Percentiles rank a stretch among this genome's conserved stretches.
These are phyloP conservation scores for Pichia thaimueangensis DNA, from an alignment of 805 yeast genomes.

Conservation along the genomic window DNA sequence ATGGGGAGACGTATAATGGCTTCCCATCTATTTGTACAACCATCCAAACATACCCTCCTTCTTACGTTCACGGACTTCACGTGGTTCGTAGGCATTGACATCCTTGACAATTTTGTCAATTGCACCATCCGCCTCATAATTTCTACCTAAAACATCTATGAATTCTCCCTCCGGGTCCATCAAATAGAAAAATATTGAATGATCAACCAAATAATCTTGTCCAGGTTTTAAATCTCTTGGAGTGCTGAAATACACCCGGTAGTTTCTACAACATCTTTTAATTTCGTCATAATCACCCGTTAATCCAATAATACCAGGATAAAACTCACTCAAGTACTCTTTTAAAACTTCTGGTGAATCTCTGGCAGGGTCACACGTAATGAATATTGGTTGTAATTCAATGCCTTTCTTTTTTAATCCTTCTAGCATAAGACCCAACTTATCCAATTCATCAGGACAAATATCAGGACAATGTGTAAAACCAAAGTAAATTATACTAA, in stretches of 20 bases:
- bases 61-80: conserved; percentile 58
- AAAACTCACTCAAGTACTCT: conserved; percentile 82
- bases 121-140: conserved; percentile 74
- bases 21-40: conserved; percentile 37
- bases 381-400: conserved; percentile 76
- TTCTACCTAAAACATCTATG: conserved; percentile 91
- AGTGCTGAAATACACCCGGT: conserved; percentile 94
- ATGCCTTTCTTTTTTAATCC: conserved; percentile 53
- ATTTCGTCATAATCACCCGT: conserved; percentile 88
- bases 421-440: conserved; percentile 67
- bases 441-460: conserved; percentile 96
- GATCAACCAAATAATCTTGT: conserved; percentile 94
- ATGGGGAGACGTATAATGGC: neutral
- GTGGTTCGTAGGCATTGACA: conserved; percentile 69
- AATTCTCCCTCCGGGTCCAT: conserved; percentile 99
- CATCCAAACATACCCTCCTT: conserved; percentile 56
- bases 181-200: conserved; percentile 91
- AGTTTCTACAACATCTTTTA: conserved; percentile 79
- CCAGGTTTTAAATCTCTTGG: conserved; percentile 93
- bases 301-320: conserved; percentile 80
- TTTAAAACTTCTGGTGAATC: conserved; percentile 83
- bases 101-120: conserved; percentile 70
- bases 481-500: conserved; percentile 87
- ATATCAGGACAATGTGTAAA: conserved; percentile 98
- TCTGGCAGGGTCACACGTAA: conserved; percentile 96